These are phyloP conservation scores for Calonectria montana DNA, from an alignment of 2,329 filamentous ascomycete species.

Conservation along the genomic window DNA sequence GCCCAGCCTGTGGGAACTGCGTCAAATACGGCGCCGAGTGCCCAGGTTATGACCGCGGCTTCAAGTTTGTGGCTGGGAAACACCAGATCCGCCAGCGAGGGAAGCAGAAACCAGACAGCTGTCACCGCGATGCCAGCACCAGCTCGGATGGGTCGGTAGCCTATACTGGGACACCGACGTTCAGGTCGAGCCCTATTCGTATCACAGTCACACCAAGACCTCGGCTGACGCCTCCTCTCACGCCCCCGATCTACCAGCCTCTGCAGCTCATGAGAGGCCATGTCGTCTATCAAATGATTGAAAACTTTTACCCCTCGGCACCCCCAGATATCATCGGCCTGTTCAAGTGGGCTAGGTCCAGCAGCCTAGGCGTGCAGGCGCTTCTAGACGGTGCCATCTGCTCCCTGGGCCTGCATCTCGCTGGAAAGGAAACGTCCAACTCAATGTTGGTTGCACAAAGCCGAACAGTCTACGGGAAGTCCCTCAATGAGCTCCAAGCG, in stretches of 20 bases:
- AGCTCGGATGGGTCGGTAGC: constrained; percentile 30
- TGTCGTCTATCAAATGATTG: constrained; percentile 47
- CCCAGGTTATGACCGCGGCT: constrained; percentile 52
- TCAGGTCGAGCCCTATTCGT: not conserved
- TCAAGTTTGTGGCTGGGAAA: constrained; percentile 55
- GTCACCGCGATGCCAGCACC: constrained; percentile 10
- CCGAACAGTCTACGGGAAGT: constrained; percentile 51
- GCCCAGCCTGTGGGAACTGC: constrained; percentile 55
- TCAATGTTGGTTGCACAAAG: constrained; percentile 47
- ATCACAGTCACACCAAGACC: constrained; percentile 12
- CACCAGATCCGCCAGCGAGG: constrained; percentile 49
- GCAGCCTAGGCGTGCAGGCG: constrained; percentile 48
- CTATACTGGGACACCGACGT: not conserved
- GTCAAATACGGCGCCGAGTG: constrained; percentile 51
- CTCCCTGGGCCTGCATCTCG: constrained; percentile 51
- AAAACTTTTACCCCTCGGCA: constrained; percentile 33
- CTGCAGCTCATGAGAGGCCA: constrained; percentile 42
- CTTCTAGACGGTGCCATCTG: constrained; percentile 53
- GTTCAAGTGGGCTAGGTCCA: constrained; percentile 42
- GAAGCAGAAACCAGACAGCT: constrained; percentile 21
- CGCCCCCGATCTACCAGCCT: constrained; percentile 25
- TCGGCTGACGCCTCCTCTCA: constrained; percentile 16
- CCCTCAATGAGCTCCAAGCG: constrained; percentile 49
- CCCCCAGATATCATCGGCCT: constrained; percentile 40
- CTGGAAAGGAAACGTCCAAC: constrained; percentile 49